Conservation (phyloP, 2,329 filamentous ascomycete species). For the Aspergillus brasiliensis region DNA sequence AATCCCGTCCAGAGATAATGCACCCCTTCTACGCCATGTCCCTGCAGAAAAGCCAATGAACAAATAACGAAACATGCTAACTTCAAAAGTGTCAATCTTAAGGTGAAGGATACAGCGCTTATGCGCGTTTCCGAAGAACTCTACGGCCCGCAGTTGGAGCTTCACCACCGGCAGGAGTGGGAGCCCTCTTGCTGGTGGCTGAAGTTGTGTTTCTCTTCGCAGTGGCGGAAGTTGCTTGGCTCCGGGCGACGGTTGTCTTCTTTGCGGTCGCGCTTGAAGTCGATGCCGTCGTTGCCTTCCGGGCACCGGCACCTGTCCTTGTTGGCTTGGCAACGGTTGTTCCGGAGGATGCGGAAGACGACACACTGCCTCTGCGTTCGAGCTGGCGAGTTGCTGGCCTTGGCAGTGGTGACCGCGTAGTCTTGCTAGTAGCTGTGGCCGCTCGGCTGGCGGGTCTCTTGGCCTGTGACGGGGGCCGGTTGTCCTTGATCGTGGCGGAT, state of each 20-base stretch:
- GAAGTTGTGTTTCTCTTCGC: slow-evolving; percentile 39
- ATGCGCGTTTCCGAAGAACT: slow-evolving; percentile 45
- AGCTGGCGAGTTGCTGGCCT: slow-evolving; percentile 44
- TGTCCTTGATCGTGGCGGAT: slow-evolving; percentile 30
- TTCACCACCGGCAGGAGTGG: slow-evolving; percentile 34
- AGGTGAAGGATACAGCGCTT: slow-evolving; percentile 6
- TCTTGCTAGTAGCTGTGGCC: slow-evolving; percentile 29
- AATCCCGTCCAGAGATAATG: neutral
- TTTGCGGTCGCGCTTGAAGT: slow-evolving; percentile 30
- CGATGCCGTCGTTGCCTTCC: slow-evolving; percentile 33
- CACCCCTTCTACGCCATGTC: neutral
- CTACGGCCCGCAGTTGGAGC: slow-evolving; percentile 37
- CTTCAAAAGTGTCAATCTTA: neutral
- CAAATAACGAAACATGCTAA: neutral
- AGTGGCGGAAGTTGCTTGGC: slow-evolving; percentile 35
- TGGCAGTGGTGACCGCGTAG: slow-evolving; percentile 33
- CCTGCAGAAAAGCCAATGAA: neutral
- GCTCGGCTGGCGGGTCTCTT: slow-evolving; percentile 35
- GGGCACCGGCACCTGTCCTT: slow-evolving; percentile 29
- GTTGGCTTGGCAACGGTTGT: slow-evolving; percentile 41
- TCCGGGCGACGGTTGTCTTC: slow-evolving; percentile 31
- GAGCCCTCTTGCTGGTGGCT: slow-evolving; percentile 36
- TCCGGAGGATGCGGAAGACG: slow-evolving; percentile 41
- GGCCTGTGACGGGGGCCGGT: slow-evolving; percentile 29
- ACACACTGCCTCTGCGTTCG: slow-evolving; percentile 40